phyloP scores from a whole-genome alignment of 352 stramenopile species.

The Blastocystis sp. region DNA sequence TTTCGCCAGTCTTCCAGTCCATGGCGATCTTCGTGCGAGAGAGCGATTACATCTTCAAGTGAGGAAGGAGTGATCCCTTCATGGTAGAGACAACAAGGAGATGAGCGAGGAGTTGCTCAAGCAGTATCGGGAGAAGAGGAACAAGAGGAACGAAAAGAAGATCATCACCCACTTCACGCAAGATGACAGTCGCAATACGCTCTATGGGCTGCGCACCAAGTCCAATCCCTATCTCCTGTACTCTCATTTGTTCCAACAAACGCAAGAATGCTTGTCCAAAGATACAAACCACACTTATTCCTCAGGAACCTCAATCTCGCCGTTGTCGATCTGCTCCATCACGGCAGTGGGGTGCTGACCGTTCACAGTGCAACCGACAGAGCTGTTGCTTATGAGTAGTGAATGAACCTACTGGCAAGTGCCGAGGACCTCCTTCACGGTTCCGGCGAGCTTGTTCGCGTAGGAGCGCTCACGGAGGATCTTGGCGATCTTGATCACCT shows the following conservation, averaged over 20 bases:
- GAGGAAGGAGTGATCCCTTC: background rate
- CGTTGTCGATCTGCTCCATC: too few species aligned
- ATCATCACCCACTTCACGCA: conserved; percentile 10
- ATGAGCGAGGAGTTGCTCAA: conserved; percentile 39
- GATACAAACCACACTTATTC: conserved; percentile 77
- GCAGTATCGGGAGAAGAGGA: conserved; percentile 22
- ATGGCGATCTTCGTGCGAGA: background rate
- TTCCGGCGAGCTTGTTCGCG: too few species aligned
- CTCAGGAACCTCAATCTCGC: conserved; percentile 91
- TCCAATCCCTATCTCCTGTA: conserved; percentile 34
- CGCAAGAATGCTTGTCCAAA: conserved; percentile 47
- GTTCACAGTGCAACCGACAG: too few species aligned
- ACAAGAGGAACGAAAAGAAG: background rate
- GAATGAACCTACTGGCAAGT: too few species aligned
- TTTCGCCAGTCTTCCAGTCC: conserved; percentile 12
- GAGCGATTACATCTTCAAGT: conserved; percentile 21
- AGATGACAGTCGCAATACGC: conserved; percentile 22
- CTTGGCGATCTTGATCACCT: too few species aligned
- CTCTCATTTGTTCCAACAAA: conserved; percentile 31
- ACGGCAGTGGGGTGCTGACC: too few species aligned
- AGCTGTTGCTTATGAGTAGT: too few species aligned
- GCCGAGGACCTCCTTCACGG: too few species aligned
- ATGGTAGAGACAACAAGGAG: conserved; percentile 22
- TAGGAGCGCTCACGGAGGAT: too few species aligned
- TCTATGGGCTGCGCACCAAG: conserved; percentile 4